phyloP scores from a whole-genome alignment of 192 early-diverging fungal species.

The Tieghemiomyces parasiticus region DNA sequence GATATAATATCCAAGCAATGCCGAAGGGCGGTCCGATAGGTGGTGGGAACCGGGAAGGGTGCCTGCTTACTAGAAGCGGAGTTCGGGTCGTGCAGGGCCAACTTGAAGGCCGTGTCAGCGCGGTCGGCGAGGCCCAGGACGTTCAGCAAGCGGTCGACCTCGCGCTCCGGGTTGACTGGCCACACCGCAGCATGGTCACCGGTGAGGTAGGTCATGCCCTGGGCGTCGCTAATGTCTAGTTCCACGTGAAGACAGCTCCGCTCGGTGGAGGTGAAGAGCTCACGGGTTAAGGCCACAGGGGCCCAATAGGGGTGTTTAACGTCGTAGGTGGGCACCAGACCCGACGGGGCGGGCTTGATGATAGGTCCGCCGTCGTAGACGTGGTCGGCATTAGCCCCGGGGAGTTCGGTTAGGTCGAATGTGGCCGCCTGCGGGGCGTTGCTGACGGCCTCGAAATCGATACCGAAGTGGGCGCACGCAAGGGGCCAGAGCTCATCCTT shows the following conservation, averaged over 20 bases:
- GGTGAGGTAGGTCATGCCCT: constrained; percentile 68
- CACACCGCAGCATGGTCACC: constrained; percentile 95
- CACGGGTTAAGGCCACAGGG: constrained; percentile 37
- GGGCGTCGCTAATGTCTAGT: constrained; percentile 55
- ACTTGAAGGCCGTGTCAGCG: constrained; percentile 53
- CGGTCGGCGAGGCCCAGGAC: constrained; percentile 44
- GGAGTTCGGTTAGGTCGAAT: constrained; percentile 42
- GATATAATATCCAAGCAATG: constrained; percentile 83
- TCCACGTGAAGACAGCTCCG: constrained; percentile 90
- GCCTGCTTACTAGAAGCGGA: constrained; percentile 56
- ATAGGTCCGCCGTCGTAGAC: constrained; percentile 34
- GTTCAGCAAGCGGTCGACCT: constrained; percentile 48
- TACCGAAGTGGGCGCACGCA: constrained; percentile 53
- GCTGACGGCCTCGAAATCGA: constrained; percentile 31
- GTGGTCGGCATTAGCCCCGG: constrained; percentile 18
- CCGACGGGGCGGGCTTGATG: constrained; percentile 23
- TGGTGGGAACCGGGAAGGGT: constrained; percentile 78
- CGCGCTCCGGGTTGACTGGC: constrained; percentile 68
- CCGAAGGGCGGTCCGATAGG: constrained; percentile 73
- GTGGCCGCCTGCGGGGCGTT: constrained; percentile 5
- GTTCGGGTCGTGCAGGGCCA: too few species aligned
- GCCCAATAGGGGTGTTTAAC: constrained; percentile 77
- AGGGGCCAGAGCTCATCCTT: constrained; percentile 72
- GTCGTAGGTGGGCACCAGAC: constrained; percentile 41
- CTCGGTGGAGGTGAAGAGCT: constrained; percentile 51